Evolutionary conservation across 768 basidiomycete genomes (phyloP).

Genomic region (Russula vinacea): DNA sequence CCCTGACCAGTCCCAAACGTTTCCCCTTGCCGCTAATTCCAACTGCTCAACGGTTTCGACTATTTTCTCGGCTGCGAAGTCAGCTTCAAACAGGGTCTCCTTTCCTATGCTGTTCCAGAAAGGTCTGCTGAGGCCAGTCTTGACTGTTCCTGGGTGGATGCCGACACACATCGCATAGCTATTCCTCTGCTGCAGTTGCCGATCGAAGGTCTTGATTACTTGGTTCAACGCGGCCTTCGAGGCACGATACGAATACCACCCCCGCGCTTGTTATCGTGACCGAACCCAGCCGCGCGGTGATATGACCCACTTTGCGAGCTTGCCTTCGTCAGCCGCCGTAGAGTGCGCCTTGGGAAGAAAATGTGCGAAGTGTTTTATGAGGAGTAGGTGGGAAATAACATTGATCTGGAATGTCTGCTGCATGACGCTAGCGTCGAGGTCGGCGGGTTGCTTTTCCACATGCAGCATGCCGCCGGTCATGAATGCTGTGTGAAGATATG

Average conservation of each 20-base stretch:
- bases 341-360: conserved; percentile 46
- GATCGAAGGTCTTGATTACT: conserved; percentile 57
- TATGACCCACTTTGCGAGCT: conserved; percentile 58
- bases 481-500: conserved; percentile 54
- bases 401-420: conserved; percentile 53
- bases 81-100: conserved; percentile 48
- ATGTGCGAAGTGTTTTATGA: conserved; percentile 59
- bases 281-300: conserved; percentile 58
- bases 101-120: conserved; percentile 47
- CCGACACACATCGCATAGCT: conserved; percentile 51
- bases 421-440: conserved; percentile 45
- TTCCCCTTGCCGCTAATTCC: conserved; percentile 44
- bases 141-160: conserved; percentile 59
- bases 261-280: conserved; percentile 58
- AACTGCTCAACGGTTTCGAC: conserved; percentile 47
- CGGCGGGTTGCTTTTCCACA: conserved; percentile 52
- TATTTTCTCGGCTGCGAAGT: conserved; percentile 48
- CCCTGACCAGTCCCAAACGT: conserved; percentile 58
- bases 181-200: conserved; percentile 49
- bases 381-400: conserved; percentile 55
- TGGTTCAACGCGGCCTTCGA: conserved; percentile 65
- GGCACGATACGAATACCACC: conserved; percentile 61
- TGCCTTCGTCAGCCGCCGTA: neutral
- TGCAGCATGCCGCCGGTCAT: conserved; percentile 54
- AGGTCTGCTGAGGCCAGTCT: conserved; percentile 54